Percentiles rank a stretch among this genome's conserved stretches.
Evolutionary conservation across 768 basidiomycete genomes (phyloP).

Genomic region (Mycena venus): DNA sequence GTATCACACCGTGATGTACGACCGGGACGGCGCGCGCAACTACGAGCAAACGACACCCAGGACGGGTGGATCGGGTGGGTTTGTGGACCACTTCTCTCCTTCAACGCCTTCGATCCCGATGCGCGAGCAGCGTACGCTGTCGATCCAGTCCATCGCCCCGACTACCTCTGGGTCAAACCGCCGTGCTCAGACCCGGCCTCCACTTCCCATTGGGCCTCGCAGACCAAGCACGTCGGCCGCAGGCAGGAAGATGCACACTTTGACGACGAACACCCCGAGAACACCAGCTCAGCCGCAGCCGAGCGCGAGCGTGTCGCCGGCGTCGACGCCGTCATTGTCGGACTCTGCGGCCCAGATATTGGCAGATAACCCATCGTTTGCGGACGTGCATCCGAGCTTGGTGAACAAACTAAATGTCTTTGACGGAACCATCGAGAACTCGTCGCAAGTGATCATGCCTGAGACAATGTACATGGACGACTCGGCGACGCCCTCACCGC

Average conservation of each 20-base stretch:
- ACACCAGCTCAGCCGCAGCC: no score
- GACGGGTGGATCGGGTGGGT: slow-evolving; percentile 37
- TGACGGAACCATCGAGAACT: no score
- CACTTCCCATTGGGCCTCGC: slow-evolving; percentile 72
- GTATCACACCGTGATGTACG: slow-evolving; percentile 61
- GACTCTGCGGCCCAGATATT: no score
- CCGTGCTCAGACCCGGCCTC: slow-evolving; percentile 59
- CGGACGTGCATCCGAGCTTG: no score
- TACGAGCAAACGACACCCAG: slow-evolving; percentile 40
- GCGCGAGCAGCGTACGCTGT: slow-evolving; percentile 29
- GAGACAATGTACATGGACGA: slow-evolving; percentile 24
- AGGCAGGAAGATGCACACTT: no score
- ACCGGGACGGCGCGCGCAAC: slow-evolving; percentile 34
- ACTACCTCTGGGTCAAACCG: slow-evolving; percentile 41
- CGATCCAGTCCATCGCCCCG: slow-evolving; percentile 34
- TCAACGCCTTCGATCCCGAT: slow-evolving; percentile 18
- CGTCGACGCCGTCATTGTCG: no score
- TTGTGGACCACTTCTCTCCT: slow-evolving; percentile 18
- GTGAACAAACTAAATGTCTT: no score
- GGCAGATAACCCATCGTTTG: no score
- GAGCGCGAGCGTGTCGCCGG: no score
- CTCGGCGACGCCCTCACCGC: slow-evolving; percentile 21
- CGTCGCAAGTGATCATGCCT: neutral
- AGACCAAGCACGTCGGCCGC: slow-evolving; percentile 64
- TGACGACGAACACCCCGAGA: no score